Percentiles rank a stretch among this genome's conserved stretches.
Conservation (phyloP, 2,329 filamentous ascomycete genomes). For the Microcyclosporella mali region DNA sequence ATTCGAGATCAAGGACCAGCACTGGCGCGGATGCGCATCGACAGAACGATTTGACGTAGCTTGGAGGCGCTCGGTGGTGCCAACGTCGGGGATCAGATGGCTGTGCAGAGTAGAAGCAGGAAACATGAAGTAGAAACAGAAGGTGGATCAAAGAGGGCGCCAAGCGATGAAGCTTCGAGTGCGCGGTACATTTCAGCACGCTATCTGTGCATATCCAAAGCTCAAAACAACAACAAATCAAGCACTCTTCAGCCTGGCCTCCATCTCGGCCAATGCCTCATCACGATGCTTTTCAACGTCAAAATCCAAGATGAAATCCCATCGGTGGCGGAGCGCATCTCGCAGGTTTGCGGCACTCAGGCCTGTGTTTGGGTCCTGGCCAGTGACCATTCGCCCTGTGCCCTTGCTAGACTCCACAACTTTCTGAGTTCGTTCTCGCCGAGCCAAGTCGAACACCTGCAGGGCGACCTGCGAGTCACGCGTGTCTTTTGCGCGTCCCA, state of each 20-base stretch:
- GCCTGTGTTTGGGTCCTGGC: constrained; percentile 1
- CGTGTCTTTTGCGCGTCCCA: constrained; percentile 2
- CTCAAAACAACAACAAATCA: too few relatives aligned
- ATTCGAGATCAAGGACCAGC: too few relatives aligned
- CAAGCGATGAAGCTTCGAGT: too few relatives aligned
- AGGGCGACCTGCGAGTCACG: constrained; percentile 1
- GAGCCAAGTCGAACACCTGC: constrained; percentile 9
- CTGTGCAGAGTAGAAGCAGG: too few relatives aligned
- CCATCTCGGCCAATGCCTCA: constrained; percentile 8
- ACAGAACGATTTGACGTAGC: too few relatives aligned
- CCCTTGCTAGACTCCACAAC: constrained; percentile 12
- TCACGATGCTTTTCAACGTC: constrained; percentile 12
- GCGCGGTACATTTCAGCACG: too few relatives aligned
- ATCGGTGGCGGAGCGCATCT: constrained; percentile 7
- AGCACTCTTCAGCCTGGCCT: neutral
- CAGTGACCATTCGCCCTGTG: constrained; percentile 10
- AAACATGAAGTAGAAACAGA: too few relatives aligned
- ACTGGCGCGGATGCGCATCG: too few relatives aligned
- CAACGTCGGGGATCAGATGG: too few relatives aligned
- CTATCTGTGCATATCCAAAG: too few relatives aligned
- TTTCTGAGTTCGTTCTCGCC: constrained; percentile 10
- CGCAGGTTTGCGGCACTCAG: constrained; percentile 4
- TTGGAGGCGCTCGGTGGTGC: too few relatives aligned
- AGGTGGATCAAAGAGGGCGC: too few relatives aligned
- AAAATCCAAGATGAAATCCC: constrained; percentile 14